Conservation (phyloP, 169 alveolate species). For the Miamiensis avidus region DNA sequence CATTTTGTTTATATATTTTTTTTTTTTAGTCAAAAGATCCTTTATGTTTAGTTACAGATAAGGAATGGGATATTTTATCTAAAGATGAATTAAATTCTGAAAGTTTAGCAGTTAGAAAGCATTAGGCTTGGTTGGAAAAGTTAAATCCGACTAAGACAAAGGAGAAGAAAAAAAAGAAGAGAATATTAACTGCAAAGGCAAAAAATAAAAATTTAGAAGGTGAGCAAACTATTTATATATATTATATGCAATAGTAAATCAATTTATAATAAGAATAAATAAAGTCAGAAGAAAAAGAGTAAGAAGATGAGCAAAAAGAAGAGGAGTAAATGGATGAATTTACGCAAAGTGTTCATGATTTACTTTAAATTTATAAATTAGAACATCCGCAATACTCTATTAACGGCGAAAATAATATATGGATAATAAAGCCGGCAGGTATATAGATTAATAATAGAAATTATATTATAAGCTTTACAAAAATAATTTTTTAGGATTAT, state of each 20-base stretch:
- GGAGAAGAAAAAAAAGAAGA: constrained; percentile 46
- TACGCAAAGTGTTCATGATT: constrained; percentile 38
- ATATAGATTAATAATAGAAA: constrained; percentile 38
- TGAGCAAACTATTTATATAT: constrained; percentile 19
- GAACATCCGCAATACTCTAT: constrained; percentile 57
- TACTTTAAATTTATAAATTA: constrained; percentile 18
- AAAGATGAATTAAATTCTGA: constrained; percentile 69
- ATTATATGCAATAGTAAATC: constrained; percentile 29
- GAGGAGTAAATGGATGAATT: constrained; percentile 40
- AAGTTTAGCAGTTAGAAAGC: constrained; percentile 57
- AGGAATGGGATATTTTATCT: constrained; percentile 82
- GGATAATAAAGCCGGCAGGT: constrained; percentile 91
- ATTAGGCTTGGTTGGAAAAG: constrained; percentile 59
- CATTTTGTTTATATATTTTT: not conserved
- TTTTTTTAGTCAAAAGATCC: constrained; percentile 20
- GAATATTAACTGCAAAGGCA: constrained; percentile 15
- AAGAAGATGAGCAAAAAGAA: constrained; percentile 27
- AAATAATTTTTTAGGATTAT: constrained; percentile 53
- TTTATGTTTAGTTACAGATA: constrained; percentile 55
- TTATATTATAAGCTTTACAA: constrained; percentile 23
- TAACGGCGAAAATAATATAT: constrained; percentile 78
- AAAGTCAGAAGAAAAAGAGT: constrained; percentile 31
- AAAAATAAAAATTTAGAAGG: constrained; percentile 28
- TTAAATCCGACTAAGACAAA: constrained; percentile 16
- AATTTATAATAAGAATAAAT: constrained; percentile 20